Base-by-base conservation (phyloP, 2,329 filamentous ascomycete species). In the Fusarium pininemorale region DNA sequence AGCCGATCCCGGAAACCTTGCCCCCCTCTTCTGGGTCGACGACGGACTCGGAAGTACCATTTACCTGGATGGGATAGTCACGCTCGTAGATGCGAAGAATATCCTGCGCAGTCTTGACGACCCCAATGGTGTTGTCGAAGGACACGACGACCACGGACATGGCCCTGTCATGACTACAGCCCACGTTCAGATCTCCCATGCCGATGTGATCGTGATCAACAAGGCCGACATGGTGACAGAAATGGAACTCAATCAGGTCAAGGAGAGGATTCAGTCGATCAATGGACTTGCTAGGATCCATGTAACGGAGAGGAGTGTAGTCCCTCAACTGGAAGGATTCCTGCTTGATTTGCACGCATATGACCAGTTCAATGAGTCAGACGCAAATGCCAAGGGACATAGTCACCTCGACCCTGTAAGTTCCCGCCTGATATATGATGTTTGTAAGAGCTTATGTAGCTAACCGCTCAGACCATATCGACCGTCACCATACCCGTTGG, bases 11-110 rank as follows among this genome's bases (percentile, higher is more conserved):
- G 96, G 96, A 3, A 98, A 98, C 78, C 91, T 99, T 58, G 96
- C 96, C 1, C 96, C 96, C 2, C 85, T 98, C 20, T 99, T 99
- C 84, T 99, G 96, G 96, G 92, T 99, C 32, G 96, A 99, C 78
- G 96, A 98, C 75, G 96, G 95, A 1, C 88, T 99, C 6, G 96
- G 95, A 13, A 98, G 95, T 82, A 95, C 93, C 42, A 98, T 99
- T 78, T 99, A 97, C 82, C 90, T 99, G 1, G 96, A 99, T 80
- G 96, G 96, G 5, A 98, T 99, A 64, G 95, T 98, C 53, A 98
- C 96, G 0, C 86, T 99, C 3, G 94, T 99, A 26, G 96, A 99
- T 81, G 96, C 95, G 38, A 97, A 96, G 84, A 98, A 98, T 78
- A 93, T 99, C 28, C 82, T 97, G 8, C 91, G 88, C 72, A 94